Conservation (phyloP, 2,329 filamentous ascomycete species). For the Claviceps quebecensis region DNA sequence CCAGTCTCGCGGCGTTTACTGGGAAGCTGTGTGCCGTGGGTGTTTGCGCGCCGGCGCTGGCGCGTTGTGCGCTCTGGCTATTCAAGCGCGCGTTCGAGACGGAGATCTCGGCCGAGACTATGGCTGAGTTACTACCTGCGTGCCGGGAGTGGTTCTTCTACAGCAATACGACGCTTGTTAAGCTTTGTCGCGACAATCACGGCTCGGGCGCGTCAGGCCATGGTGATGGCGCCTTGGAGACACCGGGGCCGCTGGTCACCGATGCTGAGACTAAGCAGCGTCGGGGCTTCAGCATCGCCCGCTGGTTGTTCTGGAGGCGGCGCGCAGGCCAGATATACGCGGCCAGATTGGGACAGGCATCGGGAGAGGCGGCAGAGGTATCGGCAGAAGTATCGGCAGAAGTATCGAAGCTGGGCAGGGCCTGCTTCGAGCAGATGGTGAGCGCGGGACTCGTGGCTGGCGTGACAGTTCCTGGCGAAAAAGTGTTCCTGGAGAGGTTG, state of each 20-base stretch:
- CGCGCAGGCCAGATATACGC: constrained; percentile 4
- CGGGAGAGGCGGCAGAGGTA: no score
- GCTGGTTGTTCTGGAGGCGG: constrained; percentile 7
- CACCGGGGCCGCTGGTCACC: neutral
- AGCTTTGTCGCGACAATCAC: neutral
- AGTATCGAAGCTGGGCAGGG: constrained; percentile 1
- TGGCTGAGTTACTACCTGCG: constrained; percentile 2
- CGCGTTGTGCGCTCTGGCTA: constrained; percentile 5
- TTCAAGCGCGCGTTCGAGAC: constrained; percentile 3
- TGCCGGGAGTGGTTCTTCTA: constrained; percentile 4
- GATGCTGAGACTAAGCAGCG: neutral
- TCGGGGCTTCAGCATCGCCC: constrained; percentile 1
- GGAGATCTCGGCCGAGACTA: neutral
- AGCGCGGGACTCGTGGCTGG: constrained; percentile 1
- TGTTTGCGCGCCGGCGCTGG: neutral
- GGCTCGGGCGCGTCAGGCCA: no score
- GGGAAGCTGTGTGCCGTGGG: constrained; percentile 6
- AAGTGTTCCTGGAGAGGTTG: constrained; percentile 2
- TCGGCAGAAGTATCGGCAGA: neutral
- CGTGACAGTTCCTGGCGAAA: constrained; percentile 5
- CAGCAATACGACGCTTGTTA: constrained; percentile 2
- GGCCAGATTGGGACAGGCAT: neutral
- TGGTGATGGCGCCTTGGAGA: no score
- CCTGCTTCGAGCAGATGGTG: constrained; percentile 6
- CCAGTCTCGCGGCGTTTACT: constrained; percentile 1